Base-by-base conservation (phyloP, 345 rosid species). In the Syzygium grande region DNA sequence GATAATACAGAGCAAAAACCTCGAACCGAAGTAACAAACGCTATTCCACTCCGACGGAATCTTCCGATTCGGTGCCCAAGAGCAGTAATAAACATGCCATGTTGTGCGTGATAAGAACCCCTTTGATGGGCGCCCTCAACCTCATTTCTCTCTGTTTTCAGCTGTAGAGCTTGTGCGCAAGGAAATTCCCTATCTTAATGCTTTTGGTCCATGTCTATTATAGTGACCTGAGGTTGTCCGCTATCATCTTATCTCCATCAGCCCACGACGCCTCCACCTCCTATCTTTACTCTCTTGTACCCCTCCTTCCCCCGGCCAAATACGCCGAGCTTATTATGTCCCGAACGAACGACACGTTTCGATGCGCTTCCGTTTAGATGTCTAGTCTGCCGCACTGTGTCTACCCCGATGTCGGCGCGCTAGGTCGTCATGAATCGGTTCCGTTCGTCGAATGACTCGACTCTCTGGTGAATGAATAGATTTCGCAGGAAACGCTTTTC, bases 241-340 rank as follows among this genome's bases (percentile, higher is more conserved):
- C 80, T 19, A 17, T 73, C 14, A 6, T 34, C 49, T 43, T 43
- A 0, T 73, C 80, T 34, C 80, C 38, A 73, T 73, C 25, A 9
- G 34, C 38, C 7, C 46, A 9, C 1, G 9, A 0, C 73, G 6
- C 19, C 38, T 58, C 6, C 1, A 1, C 46, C 46, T 43, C 46
- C 46, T 43, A 43, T 43, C 46, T 43, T 4, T 61, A 14, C 9
- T 7, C 2, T 3, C 25, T 19, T 17, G 19, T 19, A 2, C 17
- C 41, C 4, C 3, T 16, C 10, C 19, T 30, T 34, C 9, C 38
- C 17, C 43, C 3, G 0, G 1, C 6, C 1, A 4, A 59, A 30
- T 2, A 17, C 1, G 6, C 30, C 21, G 11, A 30, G 1, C 12
- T 2, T 1, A 2, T 2, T 1, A 2, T 16, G 3, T 15, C 58